Percentiles rank a stretch among this genome's conserved stretches.
Conservation (phyloP, 176 grass and related monocot species). For the Guadua angustifolia region DNA sequence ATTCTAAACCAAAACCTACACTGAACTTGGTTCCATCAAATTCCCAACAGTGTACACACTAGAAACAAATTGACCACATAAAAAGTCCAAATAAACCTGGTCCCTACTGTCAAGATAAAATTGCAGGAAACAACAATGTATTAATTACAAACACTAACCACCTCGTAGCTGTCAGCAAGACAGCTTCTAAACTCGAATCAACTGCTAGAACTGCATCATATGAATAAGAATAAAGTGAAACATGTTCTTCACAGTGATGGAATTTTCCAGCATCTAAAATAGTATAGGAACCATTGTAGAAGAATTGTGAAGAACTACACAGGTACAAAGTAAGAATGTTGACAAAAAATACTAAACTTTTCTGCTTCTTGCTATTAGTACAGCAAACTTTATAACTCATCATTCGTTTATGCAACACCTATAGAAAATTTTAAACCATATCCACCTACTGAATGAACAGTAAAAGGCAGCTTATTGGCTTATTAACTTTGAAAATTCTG, state of each 20-base stretch:
- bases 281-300: not conserved
- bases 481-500: not conserved
- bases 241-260: not conserved
- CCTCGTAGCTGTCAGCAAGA: not conserved
- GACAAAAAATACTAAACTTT: not conserved
- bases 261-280: slow-evolving; percentile 1
- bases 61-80: not conserved
- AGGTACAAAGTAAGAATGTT: not conserved
- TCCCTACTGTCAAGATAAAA: not conserved
- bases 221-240: not conserved
- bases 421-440: not conserved
- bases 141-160: not conserved
- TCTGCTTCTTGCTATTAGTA: not conserved
- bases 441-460: not conserved
- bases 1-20: not conserved
- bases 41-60: not conserved
- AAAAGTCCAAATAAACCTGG: not conserved
- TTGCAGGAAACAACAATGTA: not conserved
- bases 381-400: not conserved
- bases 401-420: not conserved
- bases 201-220: not conserved
- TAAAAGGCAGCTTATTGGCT: not conserved
- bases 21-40: not conserved
- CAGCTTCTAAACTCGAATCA: slow-evolving; percentile 2
- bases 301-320: not conserved